Evolutionary conservation across 1,284 basidiomycete species (phyloP).

Genomic region (Fomitopsis palustris): DNA sequence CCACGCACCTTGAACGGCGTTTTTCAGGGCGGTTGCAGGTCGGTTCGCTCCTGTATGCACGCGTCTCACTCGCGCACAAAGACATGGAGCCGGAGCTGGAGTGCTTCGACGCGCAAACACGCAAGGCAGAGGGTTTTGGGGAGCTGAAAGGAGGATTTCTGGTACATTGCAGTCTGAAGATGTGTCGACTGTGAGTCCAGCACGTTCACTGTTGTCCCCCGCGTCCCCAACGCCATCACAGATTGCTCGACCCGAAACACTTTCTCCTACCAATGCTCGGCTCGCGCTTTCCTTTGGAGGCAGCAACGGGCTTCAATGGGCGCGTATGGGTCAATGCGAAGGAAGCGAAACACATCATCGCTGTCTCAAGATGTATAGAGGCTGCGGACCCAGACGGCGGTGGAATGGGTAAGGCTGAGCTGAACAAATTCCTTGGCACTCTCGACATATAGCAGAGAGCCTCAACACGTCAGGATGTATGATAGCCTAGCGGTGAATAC

Average conservation of each 20-base stretch:
- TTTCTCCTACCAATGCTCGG: conserved; percentile 75
- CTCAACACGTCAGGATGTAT: not conserved
- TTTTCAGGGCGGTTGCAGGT: conserved; percentile 44
- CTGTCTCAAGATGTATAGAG: conserved; percentile 66
- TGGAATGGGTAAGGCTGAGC: conserved; percentile 43
- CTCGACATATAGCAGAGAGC: conserved; percentile 46
- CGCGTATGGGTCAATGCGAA: conserved; percentile 77
- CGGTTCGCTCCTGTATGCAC: conserved; percentile 77
- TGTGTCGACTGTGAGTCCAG: conserved; percentile 70
- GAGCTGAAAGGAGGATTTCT: conserved; percentile 81
- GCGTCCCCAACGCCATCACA: conserved; percentile 25
- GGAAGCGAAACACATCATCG: conserved; percentile 65
- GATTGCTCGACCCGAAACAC: conserved; percentile 70
- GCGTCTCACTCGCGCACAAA: conserved; percentile 81
- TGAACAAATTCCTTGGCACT: conserved; percentile 52
- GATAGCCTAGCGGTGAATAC: conserved; percentile 10
- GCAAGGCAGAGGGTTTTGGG: conserved; percentile 80
- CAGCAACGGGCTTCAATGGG: conserved; percentile 79
- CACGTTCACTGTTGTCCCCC: not conserved
- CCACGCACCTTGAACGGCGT: not conserved
- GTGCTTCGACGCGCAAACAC: conserved; percentile 83
- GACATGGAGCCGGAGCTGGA: conserved; percentile 90
- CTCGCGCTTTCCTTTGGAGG: conserved; percentile 70
- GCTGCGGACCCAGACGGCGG: conserved; percentile 66
- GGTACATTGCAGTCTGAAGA: conserved; percentile 68